phyloP scores from a whole-genome alignment of 2,329 filamentous ascomycete genomes.

The Fusarium sublunatum region DNA sequence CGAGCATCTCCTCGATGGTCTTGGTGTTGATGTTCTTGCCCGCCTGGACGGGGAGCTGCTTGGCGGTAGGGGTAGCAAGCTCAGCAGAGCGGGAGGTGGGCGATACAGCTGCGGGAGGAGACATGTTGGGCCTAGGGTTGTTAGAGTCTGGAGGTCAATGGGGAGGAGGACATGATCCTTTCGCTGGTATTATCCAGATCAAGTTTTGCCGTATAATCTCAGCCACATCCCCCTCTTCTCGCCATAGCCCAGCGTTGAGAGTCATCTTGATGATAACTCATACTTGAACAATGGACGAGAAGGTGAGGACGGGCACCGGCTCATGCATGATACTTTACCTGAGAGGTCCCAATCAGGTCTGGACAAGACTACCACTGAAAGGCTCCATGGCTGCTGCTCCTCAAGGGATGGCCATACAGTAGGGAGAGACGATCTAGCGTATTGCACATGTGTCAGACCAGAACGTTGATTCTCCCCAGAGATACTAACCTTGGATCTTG shows the following conservation, averaged over 20 bases:
- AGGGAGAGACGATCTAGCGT: conserved; percentile 40
- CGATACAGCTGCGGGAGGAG: conserved; percentile 78
- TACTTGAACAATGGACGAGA: background rate
- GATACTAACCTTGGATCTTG: conserved; percentile 39
- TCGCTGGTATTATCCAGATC: conserved; percentile 99
- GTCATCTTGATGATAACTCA: background rate
- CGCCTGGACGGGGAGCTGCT: conserved; percentile 37
- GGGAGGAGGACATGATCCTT: conserved; percentile 91
- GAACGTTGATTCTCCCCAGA: background rate
- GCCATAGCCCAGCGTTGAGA: background rate
- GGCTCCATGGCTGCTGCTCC: conserved; percentile 49
- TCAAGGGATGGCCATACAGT: conserved; percentile 44
- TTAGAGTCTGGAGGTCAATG: conserved; percentile 49
- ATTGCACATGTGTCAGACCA: conserved; percentile 38
- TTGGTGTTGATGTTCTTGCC: conserved; percentile 48
- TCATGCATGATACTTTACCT: conserved; percentile 67
- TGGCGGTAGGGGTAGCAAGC: conserved; percentile 50
- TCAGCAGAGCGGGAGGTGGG: conserved; percentile 62
- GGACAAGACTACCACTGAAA: conserved; percentile 54
- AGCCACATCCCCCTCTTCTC: conserved; percentile 54
- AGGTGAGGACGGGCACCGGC: conserved; percentile 64
- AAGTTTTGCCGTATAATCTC: conserved; percentile 97
- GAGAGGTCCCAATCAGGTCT: conserved; percentile 51
- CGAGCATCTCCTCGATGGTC: conserved; percentile 62
- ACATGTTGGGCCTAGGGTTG: conserved; percentile 56